Evolutionary conservation across 169 alveolate species (phyloP), one percentile per base, ranked within the genome.

Genomic region (Cryptosporidium andersoni): DNA sequence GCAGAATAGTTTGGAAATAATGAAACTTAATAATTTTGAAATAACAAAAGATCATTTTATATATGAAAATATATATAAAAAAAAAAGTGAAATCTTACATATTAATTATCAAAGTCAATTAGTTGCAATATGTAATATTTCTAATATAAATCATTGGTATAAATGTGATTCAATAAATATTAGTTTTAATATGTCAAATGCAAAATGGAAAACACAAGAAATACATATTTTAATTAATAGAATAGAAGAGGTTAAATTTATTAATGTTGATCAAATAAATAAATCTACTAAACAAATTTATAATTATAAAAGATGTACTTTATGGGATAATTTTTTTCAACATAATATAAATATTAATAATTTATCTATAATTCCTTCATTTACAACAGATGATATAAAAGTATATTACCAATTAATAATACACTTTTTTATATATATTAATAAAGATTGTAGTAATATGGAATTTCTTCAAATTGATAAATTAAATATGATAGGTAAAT

Each of bases 171-270:
- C 85, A 45, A 56, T 74, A 14, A 47, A 58, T 60, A 7, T 74
- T 58, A 56, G 60, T 9, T 60, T 74, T 25, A 39, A 60, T 16
- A 14, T 74, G 52, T 43, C 39, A 9, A 58, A 58, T 6, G 55
- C 74, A 6, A 25, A 14, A 42, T 74, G 85, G 85, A 74, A 58
- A 11, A 58, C 85, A 4, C 85, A 74, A 55, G 85, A 74, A 58
- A 58, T 74, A n/a, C 67, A 74, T 2, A 55, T 74, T 8, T 45
- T 6, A 11, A 8, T 74, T 11, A 74, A 74, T 25, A 56, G 85
- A 14, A 60, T 60, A 40, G 85, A 74, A 60, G 39, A 36, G 14
- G 40, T 67, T 14, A 43, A 51, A 6, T 39, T 42, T 1, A 45
- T 16, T n/a, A 7, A n/a, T 4, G 12, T 25, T 36, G 58, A 53